phyloP scores from a whole-genome alignment of 2,329 filamentous ascomycete species.

The Amauroascus verrucosus region DNA sequence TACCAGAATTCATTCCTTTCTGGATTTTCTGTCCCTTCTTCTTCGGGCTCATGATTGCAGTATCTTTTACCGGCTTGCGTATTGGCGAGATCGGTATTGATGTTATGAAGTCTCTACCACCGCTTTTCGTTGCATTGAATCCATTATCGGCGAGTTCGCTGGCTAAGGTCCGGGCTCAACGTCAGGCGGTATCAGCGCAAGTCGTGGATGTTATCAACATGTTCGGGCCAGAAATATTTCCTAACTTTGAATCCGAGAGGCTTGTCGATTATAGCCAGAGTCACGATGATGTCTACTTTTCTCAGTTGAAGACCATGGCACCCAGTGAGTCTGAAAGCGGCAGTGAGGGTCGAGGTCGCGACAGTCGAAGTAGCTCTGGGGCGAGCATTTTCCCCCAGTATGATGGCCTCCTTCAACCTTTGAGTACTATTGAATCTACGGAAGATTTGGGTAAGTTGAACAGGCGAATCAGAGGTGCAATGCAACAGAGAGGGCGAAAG shows the following conservation, averaged over 20 bases:
- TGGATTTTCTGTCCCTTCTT: conserved; percentile 59
- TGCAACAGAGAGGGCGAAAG: conserved; percentile 54
- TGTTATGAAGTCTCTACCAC: conserved; percentile 74
- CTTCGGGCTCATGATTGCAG: conserved; percentile 62
- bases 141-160: conserved; percentile 67
- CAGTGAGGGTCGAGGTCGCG: conserved; percentile 10
- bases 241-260: conserved; percentile 61
- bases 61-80: conserved; percentile 73
- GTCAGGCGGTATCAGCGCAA: conserved; percentile 58
- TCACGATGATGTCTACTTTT: conserved; percentile 19
- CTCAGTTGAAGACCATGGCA: conserved; percentile 14
- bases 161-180: conserved; percentile 55
- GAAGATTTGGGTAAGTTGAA: conserved; percentile 9
- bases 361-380: conserved; percentile 5
- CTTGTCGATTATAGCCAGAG: conserved; percentile 39
- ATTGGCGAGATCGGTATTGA: conserved; percentile 89
- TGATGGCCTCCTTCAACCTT: conserved; percentile 7
- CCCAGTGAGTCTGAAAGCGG: conserved; percentile 1
- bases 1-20: conserved; percentile 61
- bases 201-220: conserved; percentile 78
- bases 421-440: conserved; percentile 1
- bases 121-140: conserved; percentile 64
- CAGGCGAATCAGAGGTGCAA: conserved; percentile 63
- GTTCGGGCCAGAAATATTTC: conserved; percentile 76
- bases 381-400: not conserved